These are phyloP conservation scores for Dioscorea cayenensis DNA, from an alignment of 116 monocot species.

Conservation along the genomic window DNA sequence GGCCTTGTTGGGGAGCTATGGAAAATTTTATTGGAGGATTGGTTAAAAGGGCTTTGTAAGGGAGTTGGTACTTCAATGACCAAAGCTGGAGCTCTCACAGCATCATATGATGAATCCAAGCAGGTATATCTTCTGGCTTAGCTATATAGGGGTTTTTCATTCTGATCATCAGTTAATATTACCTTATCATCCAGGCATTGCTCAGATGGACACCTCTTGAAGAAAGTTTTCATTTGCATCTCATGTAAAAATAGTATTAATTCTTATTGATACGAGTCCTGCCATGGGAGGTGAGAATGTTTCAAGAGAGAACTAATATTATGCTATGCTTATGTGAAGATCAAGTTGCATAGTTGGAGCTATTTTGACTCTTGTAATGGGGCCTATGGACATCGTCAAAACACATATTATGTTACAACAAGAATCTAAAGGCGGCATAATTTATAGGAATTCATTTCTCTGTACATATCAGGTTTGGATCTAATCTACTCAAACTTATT, in stretches of 20 bases:
- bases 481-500: not conserved
- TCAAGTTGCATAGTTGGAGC: slow-evolving; percentile 82
- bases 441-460: slow-evolving; percentile 70
- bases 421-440: slow-evolving; percentile 24
- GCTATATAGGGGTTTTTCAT: not conserved
- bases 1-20: slow-evolving; percentile 44
- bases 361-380: slow-evolving; percentile 74
- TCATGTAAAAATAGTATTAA: slow-evolving; percentile 57
- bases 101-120: slow-evolving; percentile 97
- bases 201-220: slow-evolving; percentile 67
- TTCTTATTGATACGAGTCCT: not conserved
- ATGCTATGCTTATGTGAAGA: slow-evolving; percentile 31
- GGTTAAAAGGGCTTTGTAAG: slow-evolving; percentile 81
- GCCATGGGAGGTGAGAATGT: not conserved
- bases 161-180: not conserved
- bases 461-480: slow-evolving; percentile 80
- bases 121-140: slow-evolving; percentile 46
- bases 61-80: slow-evolving; percentile 95
- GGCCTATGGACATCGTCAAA: slow-evolving; percentile 91
- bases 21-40: slow-evolving; percentile 52
- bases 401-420: slow-evolving; percentile 90
- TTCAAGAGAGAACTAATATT: slow-evolving; percentile 4
- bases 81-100: slow-evolving; percentile 81
- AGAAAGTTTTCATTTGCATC: slow-evolving; percentile 93
- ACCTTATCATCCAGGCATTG: slow-evolving; percentile 44